Base-by-base conservation (phyloP, 805 yeast genomes). In the Starmerella sirachaensis region DNA sequence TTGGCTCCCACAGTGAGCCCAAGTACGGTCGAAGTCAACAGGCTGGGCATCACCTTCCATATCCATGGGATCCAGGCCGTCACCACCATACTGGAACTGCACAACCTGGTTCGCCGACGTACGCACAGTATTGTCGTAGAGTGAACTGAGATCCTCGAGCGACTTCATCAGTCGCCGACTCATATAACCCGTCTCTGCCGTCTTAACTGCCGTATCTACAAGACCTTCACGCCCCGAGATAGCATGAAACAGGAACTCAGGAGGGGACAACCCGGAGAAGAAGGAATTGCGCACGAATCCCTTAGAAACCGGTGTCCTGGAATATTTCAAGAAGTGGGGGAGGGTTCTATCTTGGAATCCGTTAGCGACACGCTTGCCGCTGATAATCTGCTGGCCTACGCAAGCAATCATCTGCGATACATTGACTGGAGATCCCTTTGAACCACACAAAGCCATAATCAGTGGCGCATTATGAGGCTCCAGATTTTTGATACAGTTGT, bases 31-130 rank as follows among this genome's bases (percentile, higher is more conserved):
- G 58, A 91, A 88, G 57, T 93, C 85, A 24, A 91, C 98, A 0
- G 99, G 98, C 52, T 68, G 74, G 1, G 97, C 95, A 60, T 93
- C 95, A 50, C 98, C 98, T 63, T 93, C 99, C 98, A 91, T 91
- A 61, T 88, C 96, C 56, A 83, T 69, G 3, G 99, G 99, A 66
- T 91, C 99, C 47, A 91, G 70, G 33, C 97, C 95, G 60, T 91
- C 99, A 46, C 97, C 98, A 61, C 99, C 99, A 56, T 91, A 91
- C 24, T 84, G 82, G 62, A 91, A 91, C 62, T 91, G 99, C 13
- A 91, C 98, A 56, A 91, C 83, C 61, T 96, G 94, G 57, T 85
- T 85, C 38, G 93, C 72, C 1, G 97, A 88, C 43, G 93, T 91
- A 56, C 99, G 72, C 29, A 91, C 96, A 0, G 97, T 88, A 52